Evolutionary conservation across 208 protist species (phyloP).

Genomic region (Crithidia bombi): DNA sequence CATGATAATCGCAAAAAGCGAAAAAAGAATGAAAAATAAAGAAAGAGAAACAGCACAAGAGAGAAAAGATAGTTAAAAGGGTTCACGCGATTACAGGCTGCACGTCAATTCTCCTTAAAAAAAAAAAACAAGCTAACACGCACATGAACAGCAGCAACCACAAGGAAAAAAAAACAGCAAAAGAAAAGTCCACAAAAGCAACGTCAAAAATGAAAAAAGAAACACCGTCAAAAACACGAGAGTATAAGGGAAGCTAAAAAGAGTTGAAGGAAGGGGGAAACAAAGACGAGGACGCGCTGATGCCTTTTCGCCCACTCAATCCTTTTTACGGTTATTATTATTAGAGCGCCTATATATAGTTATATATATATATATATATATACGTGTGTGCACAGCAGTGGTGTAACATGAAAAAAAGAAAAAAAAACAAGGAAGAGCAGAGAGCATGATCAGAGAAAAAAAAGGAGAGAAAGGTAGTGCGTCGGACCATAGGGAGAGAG

Average conservation of each 20-base stretch:
- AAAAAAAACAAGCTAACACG: background rate
- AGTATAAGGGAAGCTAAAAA: constrained; percentile 2
- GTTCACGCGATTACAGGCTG: too few species aligned
- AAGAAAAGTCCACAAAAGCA: background rate
- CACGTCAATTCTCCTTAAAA: background rate
- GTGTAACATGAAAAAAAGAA: background rate
- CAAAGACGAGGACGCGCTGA: too few species aligned
- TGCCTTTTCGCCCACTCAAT: too few species aligned
- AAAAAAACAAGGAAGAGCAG: too few species aligned
- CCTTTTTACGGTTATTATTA: too few species aligned
- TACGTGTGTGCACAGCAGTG: too few species aligned
- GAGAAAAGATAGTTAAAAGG: background rate
- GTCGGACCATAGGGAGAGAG: too few species aligned
- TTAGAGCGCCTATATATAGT: too few species aligned
- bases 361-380: too few species aligned
- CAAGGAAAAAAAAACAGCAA: background rate
- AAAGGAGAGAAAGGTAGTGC: too few species aligned
- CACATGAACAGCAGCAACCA: background rate
- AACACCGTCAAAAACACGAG: background rate
- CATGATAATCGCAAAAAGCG: background rate
- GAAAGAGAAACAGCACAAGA: background rate
- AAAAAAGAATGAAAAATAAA: background rate
- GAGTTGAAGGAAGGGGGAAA: background rate
- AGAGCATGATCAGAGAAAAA: too few species aligned
- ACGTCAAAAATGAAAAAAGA: background rate